A percentile compares a stretch with the other conserved stretches of the same genome.
These are phyloP conservation scores for Eucalyptus guilfoylei DNA, from an alignment of 345 rosid genomes.

Conservation along the genomic window DNA sequence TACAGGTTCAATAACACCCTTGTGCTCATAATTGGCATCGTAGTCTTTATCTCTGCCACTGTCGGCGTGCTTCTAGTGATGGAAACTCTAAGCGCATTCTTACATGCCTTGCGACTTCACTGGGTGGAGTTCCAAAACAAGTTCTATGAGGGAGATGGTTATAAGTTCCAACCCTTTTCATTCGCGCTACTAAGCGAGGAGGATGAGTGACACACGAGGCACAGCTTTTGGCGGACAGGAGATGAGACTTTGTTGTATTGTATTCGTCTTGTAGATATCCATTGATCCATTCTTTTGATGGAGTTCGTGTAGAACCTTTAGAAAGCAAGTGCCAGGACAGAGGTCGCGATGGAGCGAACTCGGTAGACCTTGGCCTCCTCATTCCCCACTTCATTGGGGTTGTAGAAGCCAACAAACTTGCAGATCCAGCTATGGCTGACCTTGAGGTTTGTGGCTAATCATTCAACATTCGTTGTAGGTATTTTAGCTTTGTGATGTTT, in stretches of 20 bases:
- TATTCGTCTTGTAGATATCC: not conserved
- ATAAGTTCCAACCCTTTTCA: constrained; percentile 47
- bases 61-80: constrained; percentile 53
- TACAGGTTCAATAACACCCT: constrained; percentile 44
- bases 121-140: constrained; percentile 64
- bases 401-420: not conserved
- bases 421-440: not conserved
- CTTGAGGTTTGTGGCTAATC: not conserved
- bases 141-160: constrained; percentile 59
- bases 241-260: not conserved
- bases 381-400: not conserved
- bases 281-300: not conserved
- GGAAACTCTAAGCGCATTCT: constrained; percentile 60
- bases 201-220: not conserved
- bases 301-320: not conserved
- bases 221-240: not conserved
- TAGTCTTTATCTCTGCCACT: constrained; percentile 38
- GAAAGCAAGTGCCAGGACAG: not conserved
- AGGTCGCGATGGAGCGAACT: not conserved
- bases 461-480: not conserved
- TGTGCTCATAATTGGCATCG: constrained; percentile 30
- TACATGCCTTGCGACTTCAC: constrained; percentile 55
- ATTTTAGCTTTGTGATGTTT: not conserved
- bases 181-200: constrained; percentile 25
- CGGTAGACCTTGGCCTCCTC: not conserved